A percentile compares a stretch with the other conserved stretches of the same genome.
Evolutionary conservation across 2,329 filamentous ascomycete species (phyloP).

Genomic region (Diaporthe amygdali): DNA sequence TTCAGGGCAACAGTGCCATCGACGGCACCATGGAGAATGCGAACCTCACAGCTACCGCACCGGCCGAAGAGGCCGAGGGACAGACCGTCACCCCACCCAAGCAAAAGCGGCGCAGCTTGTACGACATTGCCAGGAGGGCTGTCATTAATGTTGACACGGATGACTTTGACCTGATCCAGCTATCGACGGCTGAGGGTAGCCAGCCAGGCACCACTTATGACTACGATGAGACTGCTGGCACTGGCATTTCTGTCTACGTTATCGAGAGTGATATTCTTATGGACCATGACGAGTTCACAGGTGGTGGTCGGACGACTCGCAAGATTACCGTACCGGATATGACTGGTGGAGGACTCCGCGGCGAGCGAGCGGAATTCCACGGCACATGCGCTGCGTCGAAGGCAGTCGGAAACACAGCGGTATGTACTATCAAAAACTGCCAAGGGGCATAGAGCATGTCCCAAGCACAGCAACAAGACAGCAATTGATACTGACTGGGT

Average conservation of each 20-base stretch:
- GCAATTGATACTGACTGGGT: neutral
- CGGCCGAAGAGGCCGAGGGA: neutral
- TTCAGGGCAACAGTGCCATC: neutral
- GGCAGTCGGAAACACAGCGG: neutral
- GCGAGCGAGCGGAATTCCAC: neutral
- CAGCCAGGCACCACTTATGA: conserved; percentile 1
- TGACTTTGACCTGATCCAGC: neutral
- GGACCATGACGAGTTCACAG: neutral
- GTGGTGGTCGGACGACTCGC: neutral
- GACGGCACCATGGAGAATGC: neutral
- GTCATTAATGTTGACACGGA: neutral
- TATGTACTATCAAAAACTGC: neutral
- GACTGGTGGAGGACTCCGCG: neutral
- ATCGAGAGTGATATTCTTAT: neutral
- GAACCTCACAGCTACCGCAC: neutral
- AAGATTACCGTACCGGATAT: neutral
- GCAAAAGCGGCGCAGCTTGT: neutral
- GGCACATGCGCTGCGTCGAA: neutral
- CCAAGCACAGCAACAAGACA: too few relatives aligned
- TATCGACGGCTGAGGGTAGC: neutral
- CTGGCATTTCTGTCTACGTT: neutral
- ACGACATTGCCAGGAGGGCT: neutral
- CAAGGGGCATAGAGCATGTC: too few relatives aligned
- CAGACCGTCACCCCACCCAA: neutral
- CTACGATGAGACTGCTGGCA: neutral